Evolutionary conservation across 495 filamentous ascomycete species (phyloP), one percentile per base, ranked within the genome.

Genomic region (Aspergillus diversus): DNA sequence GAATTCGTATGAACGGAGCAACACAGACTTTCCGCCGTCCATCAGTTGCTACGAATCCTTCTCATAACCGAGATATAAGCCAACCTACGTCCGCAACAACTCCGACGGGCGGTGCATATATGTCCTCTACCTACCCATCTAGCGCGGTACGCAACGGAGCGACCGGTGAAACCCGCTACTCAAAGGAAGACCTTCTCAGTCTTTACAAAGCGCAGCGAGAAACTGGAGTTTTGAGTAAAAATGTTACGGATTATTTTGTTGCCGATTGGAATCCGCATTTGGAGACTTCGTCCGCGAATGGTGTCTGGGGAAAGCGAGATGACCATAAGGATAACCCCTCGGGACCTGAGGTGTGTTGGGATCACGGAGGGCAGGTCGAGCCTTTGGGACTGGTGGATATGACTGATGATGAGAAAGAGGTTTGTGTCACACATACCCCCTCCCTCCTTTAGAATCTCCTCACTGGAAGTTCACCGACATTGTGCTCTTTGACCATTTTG

Each of bases 331-430:
- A 89, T 35, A 76, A 77, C 61, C 80, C 86, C 59, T 75, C 81
- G 70, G 92, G 87, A 50, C 90, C 87, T 1, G 91, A 93, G 63
- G 81, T 93, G 51, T 98, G 96, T 71, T 99, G 96, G 95, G 94
- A 97, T 69, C 76, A 84, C 57, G 83, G 84, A 49, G 94, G 93
- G 35, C 81, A 80, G 60, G 79, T 89, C 33, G 84, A 86, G 61
- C 93, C 94, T 15, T 76, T 98, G 56, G 86, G 85, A 39, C 70
- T 97, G 56, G 80, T 86, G 69, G 87, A 90, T 55, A 88, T 97
- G 88, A 88, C 87, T 16, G 83, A 90, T 12, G 88, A 92, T 58
- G 95, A 99, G 79, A 90, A 84, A 72, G 90, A 94, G 81, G 92
- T 94, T 70, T 52, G 80, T 80, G 62, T 58, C 69, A 50, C 64